A percentile compares a stretch with the other conserved stretches of the same genome.
These are phyloP conservation scores for Pseudoneurospora amorphoporcata DNA, from an alignment of 495 filamentous ascomycete species.

Conservation along the genomic window DNA sequence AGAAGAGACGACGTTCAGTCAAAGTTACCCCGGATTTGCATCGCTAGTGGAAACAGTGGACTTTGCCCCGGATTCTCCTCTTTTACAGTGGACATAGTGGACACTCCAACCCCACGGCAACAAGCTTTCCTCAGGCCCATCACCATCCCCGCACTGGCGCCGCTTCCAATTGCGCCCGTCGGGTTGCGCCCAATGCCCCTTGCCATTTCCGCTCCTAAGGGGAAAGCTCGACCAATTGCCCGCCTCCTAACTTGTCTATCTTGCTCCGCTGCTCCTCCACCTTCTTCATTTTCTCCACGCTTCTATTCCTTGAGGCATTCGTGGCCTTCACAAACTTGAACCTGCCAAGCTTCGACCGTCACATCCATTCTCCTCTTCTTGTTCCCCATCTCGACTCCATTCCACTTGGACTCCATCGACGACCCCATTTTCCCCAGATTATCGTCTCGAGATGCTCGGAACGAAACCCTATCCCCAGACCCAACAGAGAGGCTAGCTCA, in stretches of 20 bases:
- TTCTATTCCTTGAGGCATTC: background rate
- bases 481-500: background rate
- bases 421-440: background rate
- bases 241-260: background rate
- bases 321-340: background rate
- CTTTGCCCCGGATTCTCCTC: background rate
- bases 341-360: background rate
- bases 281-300: background rate
- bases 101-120: background rate
- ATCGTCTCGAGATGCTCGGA: background rate
- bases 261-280: background rate
- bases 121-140: background rate
- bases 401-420: background rate
- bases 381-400: background rate
- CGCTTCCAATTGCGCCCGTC: too few relatives aligned
- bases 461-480: background rate
- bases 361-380: background rate
- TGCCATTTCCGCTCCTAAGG: background rate
- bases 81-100: background rate
- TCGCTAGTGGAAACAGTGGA: background rate
- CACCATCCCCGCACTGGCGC: background rate
- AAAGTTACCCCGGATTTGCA: background rate
- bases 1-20: background rate
- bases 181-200: background rate
- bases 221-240: too few relatives aligned